phyloP scores from a whole-genome alignment of 306 rosid species.

The Corylus heterophylla region DNA sequence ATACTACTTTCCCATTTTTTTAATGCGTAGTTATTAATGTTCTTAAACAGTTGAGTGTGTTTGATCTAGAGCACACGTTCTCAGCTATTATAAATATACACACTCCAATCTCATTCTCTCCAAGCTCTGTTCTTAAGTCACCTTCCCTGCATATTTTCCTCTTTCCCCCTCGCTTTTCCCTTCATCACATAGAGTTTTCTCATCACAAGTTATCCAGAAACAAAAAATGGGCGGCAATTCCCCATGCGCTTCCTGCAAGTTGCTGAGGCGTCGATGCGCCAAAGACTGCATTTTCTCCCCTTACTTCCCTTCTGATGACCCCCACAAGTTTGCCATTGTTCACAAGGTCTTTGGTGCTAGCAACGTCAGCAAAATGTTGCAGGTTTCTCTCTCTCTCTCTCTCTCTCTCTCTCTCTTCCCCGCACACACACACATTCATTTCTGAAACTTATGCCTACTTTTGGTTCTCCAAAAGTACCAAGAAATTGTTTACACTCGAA shows the following conservation, averaged over 20 bases:
- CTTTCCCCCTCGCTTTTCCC: neutral
- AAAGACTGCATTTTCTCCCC: conserved; percentile 88
- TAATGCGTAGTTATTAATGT: neutral
- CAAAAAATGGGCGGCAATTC: conserved; percentile 60
- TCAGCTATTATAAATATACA: conserved; percentile 38
- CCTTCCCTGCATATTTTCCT: conserved; percentile 5
- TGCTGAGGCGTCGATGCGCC: conserved; percentile 80
- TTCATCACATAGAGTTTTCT: neutral
- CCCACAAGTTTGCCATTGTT: conserved; percentile 84
- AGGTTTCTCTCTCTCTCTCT: conserved; percentile 46
- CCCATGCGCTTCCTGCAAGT: conserved; percentile 96
- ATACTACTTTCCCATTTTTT: neutral
- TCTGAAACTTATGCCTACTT: neutral
- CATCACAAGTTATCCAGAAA: neutral
- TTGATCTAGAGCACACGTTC: conserved; percentile 32
- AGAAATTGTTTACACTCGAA: too few species aligned
- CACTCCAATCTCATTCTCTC: conserved; percentile 15
- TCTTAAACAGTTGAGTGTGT: conserved; percentile 10
- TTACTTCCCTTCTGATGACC: conserved; percentile 83
- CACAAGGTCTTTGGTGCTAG: conserved; percentile 98
- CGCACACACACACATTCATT: neutral
- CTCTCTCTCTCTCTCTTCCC: neutral
- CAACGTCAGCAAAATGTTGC: conserved; percentile 93
- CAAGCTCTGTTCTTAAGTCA: conserved; percentile 2
- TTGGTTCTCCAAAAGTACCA: neutral